Evolutionary conservation across 2,329 filamentous ascomycete species (phyloP).

Genomic region (Onygenales sp.): DNA sequence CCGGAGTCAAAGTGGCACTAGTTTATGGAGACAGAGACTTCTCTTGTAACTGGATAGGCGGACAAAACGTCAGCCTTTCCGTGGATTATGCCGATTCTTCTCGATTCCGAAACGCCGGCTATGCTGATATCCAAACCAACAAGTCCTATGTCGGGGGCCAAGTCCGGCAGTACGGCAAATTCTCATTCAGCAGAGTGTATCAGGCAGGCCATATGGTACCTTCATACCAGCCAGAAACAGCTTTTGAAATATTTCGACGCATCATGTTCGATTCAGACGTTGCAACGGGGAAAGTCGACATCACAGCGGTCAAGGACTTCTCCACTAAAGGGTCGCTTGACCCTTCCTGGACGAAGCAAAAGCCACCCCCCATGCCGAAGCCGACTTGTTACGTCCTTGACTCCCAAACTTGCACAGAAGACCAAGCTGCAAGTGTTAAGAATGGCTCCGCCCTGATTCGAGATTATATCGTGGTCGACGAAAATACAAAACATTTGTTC

Average conservation of each 20-base stretch:
- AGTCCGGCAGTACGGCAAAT: constrained; percentile 30
- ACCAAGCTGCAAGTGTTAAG: constrained; percentile 33
- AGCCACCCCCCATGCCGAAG: not conserved
- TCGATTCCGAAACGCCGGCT: constrained; percentile 36
- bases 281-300: constrained; percentile 42
- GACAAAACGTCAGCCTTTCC: constrained; percentile 37
- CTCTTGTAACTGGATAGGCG: constrained; percentile 42
- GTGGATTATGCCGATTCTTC: constrained; percentile 32
- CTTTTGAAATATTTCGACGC: constrained; percentile 46
- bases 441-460: constrained; percentile 38
- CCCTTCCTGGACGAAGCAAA: constrained; percentile 18
- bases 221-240: constrained; percentile 46
- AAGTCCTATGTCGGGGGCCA: constrained; percentile 28
- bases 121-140: constrained; percentile 26
- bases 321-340: not conserved
- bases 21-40: constrained; percentile 52
- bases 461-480: constrained; percentile 36
- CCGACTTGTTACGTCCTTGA: constrained; percentile 23
- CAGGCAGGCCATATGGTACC: constrained; percentile 30
- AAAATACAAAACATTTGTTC: constrained; percentile 1
- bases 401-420: constrained; percentile 34
- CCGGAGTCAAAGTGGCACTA: constrained; percentile 47
- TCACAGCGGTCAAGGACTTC: constrained; percentile 20
- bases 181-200: constrained; percentile 34
- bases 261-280: constrained; percentile 44